These are phyloP conservation scores for Clavaria fumosa DNA, from an alignment of 768 basidiomycete species.

Conservation along the genomic window DNA sequence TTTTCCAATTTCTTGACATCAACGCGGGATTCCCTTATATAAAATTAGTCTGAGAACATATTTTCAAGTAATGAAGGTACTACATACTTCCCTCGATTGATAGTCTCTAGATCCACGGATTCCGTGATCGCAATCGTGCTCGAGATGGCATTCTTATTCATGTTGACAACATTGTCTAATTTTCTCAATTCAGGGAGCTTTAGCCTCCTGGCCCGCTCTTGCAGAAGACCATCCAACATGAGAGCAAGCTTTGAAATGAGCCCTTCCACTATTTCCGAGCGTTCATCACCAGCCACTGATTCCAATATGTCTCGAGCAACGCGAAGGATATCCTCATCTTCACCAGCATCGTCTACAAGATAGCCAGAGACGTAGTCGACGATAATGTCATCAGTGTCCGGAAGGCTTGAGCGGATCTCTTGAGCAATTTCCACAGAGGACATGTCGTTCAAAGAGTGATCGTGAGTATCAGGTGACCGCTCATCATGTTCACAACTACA, in stretches of 20 bases:
- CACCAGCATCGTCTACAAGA: conserved; percentile 76
- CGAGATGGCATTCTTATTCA: conserved; percentile 71
- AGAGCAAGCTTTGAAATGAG: conserved; percentile 53
- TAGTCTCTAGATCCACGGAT: conserved; percentile 80
- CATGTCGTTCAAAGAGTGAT: too few relatives aligned
- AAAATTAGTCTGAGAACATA: conserved; percentile 10
- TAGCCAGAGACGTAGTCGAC: conserved; percentile 82
- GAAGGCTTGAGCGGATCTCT: conserved; percentile 53
- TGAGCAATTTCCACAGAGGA: conserved; percentile 65
- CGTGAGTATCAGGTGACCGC: too few relatives aligned
- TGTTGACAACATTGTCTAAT: conserved; percentile 76
- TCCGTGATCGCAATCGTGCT: conserved; percentile 66
- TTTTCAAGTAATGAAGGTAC: neutral
- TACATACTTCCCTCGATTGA: conserved; percentile 83
- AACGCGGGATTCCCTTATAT: conserved; percentile 65
- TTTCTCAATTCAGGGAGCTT: conserved; percentile 56
- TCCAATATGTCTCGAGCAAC: conserved; percentile 59
- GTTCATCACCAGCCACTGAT: conserved; percentile 58
- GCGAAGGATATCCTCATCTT: conserved; percentile 77
- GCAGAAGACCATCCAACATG: conserved; percentile 50
- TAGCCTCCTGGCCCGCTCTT: conserved; percentile 37
- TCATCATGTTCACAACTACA: too few relatives aligned
- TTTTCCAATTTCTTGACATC: conserved; percentile 95
- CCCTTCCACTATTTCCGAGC: conserved; percentile 39
- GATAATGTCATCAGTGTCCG: conserved; percentile 71